Conservation (phyloP, 2,329 filamentous ascomycete genomes). For the Dactylella cylindrospora region DNA sequence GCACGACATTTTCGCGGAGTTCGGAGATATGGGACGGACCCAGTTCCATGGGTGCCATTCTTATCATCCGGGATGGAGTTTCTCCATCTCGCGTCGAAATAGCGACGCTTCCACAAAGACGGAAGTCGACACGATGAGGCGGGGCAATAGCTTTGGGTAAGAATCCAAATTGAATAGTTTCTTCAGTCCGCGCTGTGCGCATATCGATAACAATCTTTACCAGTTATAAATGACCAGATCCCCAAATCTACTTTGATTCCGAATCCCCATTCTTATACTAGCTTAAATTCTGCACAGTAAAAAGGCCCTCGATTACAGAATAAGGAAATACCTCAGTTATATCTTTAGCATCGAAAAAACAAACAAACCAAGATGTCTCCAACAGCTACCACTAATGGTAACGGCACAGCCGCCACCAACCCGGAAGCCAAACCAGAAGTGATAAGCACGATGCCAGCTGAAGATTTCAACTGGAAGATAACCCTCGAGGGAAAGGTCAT, state of each 20-base stretch:
- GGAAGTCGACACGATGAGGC: slow-evolving; percentile 15
- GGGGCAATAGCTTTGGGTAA: no score
- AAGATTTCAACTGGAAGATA: slow-evolving; percentile 52
- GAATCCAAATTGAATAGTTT: no score
- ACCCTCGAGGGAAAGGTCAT: slow-evolving; percentile 53
- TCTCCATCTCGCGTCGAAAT: not conserved
- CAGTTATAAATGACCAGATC: no score
- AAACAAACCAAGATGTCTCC: slow-evolving; percentile 23
- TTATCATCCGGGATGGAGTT: slow-evolving; percentile 14
- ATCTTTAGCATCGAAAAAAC: no score
- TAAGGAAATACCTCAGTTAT: no score
- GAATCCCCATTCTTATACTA: no score
- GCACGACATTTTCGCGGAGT: slow-evolving; percentile 10
- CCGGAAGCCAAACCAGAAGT: slow-evolving; percentile 22
- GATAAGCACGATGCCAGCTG: slow-evolving; percentile 50
- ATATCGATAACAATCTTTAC: no score
- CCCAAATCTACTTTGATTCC: no score
- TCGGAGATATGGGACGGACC: slow-evolving; percentile 16
- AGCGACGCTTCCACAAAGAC: not conserved
- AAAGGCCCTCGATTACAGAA: no score
- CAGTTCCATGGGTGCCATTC: slow-evolving; percentile 13
- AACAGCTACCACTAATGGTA: slow-evolving; percentile 7
- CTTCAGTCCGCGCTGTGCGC: no score
- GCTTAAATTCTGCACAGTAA: no score
- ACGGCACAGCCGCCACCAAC: slow-evolving; percentile 13